Base-by-base conservation (phyloP, 805 yeast genomes). In the Tetrapisispora phaffii region DNA sequence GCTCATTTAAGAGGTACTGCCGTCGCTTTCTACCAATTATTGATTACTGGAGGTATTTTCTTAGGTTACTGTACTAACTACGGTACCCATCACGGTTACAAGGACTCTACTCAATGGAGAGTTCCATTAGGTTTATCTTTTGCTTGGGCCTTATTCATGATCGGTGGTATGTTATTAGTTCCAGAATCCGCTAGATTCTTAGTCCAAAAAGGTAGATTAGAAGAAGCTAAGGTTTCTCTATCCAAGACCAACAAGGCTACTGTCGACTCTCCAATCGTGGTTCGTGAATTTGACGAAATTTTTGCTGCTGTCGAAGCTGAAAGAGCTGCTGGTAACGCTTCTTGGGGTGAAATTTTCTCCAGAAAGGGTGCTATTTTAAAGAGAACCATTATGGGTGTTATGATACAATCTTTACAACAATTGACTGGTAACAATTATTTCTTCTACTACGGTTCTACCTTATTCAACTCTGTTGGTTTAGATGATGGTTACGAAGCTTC, bases 181-280 rank as follows among this genome's bases (percentile, higher is more conserved):
- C 88, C 88, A 42, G 89, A 82, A 69, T 80, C 86, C 20, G 85
- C 88, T 57, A 71, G 88, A 63, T 82, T 60, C 65, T 71, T 81
- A 62, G 69, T 77, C 46, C 80, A 77, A 66, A 63, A 66, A 47
- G 73, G 71, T 47, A 72, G 65, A 52, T 56, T 75, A 38, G 87
- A 80, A 41, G 83, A 78, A 44, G 88, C 87, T 44, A 77, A 70
- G 61, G 59, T 56, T 22, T 76, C 85, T 17, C 61, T 82, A 49
- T 80, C 82, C 24, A 73, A 59, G 53, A 73, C 81, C 40, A 81
- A 81, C 71, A 79, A 75, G 59, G 69, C 73, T 34, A 53, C 71
- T 6, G 53, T 65, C 13, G 82, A 80, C 42, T 76, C 76, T 52
- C 74, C 76, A 42, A 72, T 75, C 38, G 77, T 80, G 42, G 65